These are phyloP conservation scores for Globisporangium apiculatum DNA, from an alignment of 352 stramenopile species.

Conservation along the genomic window DNA sequence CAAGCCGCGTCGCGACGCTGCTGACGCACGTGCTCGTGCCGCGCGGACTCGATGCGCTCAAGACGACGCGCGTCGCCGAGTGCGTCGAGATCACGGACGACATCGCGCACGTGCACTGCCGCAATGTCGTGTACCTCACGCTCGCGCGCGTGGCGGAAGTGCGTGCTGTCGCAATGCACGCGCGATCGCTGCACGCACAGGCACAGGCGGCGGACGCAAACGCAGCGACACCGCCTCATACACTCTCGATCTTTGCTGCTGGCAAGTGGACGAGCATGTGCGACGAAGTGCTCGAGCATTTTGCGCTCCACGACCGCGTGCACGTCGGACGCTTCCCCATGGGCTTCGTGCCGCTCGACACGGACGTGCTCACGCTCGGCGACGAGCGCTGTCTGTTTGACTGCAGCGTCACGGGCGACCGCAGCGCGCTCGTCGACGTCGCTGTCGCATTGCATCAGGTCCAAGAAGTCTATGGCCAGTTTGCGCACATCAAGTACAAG, in stretches of 20 bases:
- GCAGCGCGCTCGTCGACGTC: constrained; percentile 39
- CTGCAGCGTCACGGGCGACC: constrained; percentile 36
- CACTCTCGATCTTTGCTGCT: constrained; percentile 30
- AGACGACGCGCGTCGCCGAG: constrained; percentile 28
- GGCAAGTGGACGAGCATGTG: constrained; percentile 51
- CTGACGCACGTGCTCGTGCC: constrained; percentile 51
- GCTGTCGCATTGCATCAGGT: constrained; percentile 41
- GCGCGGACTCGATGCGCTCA: constrained; percentile 30
- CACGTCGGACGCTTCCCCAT: constrained; percentile 32
- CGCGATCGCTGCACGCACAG: constrained; percentile 25
- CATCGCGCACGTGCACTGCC: constrained; percentile 19
- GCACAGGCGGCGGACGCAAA: constrained; percentile 1
- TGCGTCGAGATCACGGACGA: constrained; percentile 56
- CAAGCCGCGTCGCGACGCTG: constrained; percentile 43
- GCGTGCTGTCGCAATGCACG: constrained; percentile 36
- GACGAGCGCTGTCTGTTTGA: constrained; percentile 46
- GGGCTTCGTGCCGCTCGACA: constrained; percentile 56
- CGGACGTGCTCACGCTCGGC: constrained; percentile 53
- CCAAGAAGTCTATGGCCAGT: constrained; percentile 48
- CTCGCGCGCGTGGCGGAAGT: constrained; percentile 34
- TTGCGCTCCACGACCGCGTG: constrained; percentile 27
- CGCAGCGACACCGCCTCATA: not conserved
- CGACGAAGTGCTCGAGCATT: constrained; percentile 30
- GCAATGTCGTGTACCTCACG: constrained; percentile 39
- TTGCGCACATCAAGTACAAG: constrained; percentile 75